These are phyloP conservation scores for Astragalus glycyphyllos DNA, from an alignment of 306 rosid genomes.

Conservation along the genomic window DNA sequence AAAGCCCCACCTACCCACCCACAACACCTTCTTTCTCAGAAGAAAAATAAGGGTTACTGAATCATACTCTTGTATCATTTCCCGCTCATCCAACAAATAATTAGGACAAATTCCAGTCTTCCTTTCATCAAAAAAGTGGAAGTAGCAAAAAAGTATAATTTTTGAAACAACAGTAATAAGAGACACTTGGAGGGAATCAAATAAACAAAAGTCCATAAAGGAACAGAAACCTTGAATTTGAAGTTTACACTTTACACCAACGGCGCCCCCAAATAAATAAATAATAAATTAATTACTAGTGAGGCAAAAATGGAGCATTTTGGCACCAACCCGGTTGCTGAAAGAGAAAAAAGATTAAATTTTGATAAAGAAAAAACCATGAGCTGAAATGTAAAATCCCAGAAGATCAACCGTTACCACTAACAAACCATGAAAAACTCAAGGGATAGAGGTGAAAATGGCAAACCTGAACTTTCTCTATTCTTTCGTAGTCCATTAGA, in stretches of 20 bases:
- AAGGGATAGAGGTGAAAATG: conserved; percentile 10
- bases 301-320: conserved; percentile 28
- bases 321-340: conserved; percentile 37
- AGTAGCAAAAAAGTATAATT: conserved; percentile 42
- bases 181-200: conserved; percentile 37
- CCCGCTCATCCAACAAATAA: conserved; percentile 35
- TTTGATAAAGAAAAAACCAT: conserved; percentile 31
- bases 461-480: conserved; percentile 84
- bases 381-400: conserved; percentile 16
- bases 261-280: background rate
- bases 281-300: background rate
- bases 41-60: conserved; percentile 33
- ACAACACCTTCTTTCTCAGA: background rate
- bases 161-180: conserved; percentile 31
- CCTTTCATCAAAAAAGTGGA: conserved; percentile 35
- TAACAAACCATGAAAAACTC: background rate
- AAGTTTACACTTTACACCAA: background rate
- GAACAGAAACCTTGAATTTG: conserved; percentile 29
- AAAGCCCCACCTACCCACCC: conserved; percentile 34
- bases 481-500: conserved; percentile 94
- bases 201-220: background rate
- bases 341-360: conserved; percentile 40
- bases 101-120: conserved; percentile 47
- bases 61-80: conserved; percentile 9
- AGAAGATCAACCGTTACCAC: background rate